phyloP scores from a whole-genome alignment of 1,284 basidiomycete genomes.

The Ganoderma resinaceum region DNA sequence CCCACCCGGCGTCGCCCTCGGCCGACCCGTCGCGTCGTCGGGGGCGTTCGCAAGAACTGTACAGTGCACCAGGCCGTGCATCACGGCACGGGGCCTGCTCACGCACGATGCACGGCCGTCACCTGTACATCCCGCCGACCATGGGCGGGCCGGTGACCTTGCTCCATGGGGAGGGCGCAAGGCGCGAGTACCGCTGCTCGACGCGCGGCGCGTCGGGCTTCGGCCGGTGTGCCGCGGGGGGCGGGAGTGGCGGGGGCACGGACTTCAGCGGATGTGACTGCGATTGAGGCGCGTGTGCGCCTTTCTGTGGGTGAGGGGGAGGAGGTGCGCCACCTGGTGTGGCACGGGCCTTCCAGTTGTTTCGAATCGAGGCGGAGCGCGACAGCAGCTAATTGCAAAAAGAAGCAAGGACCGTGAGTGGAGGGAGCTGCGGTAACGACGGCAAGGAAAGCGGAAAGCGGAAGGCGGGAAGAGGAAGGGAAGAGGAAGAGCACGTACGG shows the following conservation, averaged over 20 bases:
- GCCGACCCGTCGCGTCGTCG: neutral
- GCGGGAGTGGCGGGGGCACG: slow-evolving; percentile 28
- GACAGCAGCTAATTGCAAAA: slow-evolving; percentile 61
- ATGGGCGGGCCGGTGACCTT: slow-evolving; percentile 71
- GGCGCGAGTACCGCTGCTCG: slow-evolving; percentile 67
- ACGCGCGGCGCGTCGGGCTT: slow-evolving; percentile 32
- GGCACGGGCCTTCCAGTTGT: slow-evolving; percentile 72
- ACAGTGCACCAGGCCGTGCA: neutral
- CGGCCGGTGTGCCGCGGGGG: slow-evolving; percentile 19
- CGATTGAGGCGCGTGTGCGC: neutral
- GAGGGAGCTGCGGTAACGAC: neutral
- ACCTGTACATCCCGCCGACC: slow-evolving; percentile 72
- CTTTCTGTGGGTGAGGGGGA: slow-evolving; percentile 20
- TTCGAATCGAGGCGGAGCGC: slow-evolving; percentile 64
- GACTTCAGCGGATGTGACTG: slow-evolving; percentile 14
- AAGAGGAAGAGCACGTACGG: slow-evolving; percentile 55
- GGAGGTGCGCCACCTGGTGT: slow-evolving; percentile 39
- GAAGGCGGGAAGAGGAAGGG: neutral
- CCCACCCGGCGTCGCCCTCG: neutral
- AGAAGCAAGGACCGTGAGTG: slow-evolving; percentile 11
- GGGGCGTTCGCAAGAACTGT: neutral
- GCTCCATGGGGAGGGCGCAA: slow-evolving; percentile 69
- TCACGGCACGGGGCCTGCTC: neutral
- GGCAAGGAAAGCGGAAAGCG: neutral
- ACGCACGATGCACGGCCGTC: slow-evolving; percentile 32